Base-by-base conservation (phyloP, 352 stramenopile genomes). In the Thalassiosira ordinaria region DNA sequence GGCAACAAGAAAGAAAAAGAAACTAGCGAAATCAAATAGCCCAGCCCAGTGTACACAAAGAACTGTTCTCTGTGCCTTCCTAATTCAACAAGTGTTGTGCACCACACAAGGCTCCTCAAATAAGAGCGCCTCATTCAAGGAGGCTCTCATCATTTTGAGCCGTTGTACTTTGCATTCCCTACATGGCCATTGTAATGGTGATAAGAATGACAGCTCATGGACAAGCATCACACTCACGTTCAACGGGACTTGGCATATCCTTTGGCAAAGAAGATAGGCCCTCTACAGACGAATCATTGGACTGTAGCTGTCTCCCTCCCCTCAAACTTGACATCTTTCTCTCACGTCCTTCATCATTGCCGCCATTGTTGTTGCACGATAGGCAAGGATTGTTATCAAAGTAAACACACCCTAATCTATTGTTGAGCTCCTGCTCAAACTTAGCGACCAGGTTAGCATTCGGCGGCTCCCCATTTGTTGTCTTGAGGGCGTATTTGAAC, bases 361-460 rank as follows among this genome's bases (percentile, higher is more conserved):
- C 7, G 14, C 41, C 39, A 39, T 61, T 67, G 59, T 20, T 14
- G 29, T 62, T 33, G 44, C 78, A 85, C 2, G 57, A 41, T 44
- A 86, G 56, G 41, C 78, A 86, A 44, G 66, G 37, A 44, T 82
- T 56, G n/a, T n/a, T n/a, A 22, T 71, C 31, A 65, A 77, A 75
- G 62, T 77, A 86, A n/a, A 57, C 24, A 60, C 78, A 86, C 13
- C 65, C 65, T 31, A 86, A 41, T 51, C 47, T 31, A 24, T 4
- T 55, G 52, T 69, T 71, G 35, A 86, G 59, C 26, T 86, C 60
- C 14, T 62, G 24, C 59, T 86, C 78, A 56, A 86, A 86, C 26
- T 59, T 16, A 24, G 61, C 46, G 33, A 86, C 47, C 11, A 68
- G 39, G 11, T 31, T 41, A 16, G 24, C 18, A 46, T 73, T 47